A percentile compares a stretch with the other conserved stretches of the same genome.
These are phyloP conservation scores for Lyophyllum decastes DNA, from an alignment of 768 basidiomycete genomes.

Conservation along the genomic window DNA sequence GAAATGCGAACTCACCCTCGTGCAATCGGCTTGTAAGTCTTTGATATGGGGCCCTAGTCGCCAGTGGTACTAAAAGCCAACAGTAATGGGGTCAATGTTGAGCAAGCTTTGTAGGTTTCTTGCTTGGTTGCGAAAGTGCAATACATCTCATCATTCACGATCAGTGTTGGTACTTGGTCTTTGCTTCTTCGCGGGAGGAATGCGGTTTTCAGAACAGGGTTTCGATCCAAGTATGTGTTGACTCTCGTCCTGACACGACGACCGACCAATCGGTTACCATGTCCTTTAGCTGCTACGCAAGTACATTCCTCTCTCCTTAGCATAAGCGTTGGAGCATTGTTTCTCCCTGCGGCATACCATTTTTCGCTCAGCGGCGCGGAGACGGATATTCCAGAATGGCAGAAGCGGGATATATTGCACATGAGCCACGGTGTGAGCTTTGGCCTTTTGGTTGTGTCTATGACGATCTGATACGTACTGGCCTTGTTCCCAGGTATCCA, in stretches of 20 bases:
- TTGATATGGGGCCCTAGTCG: neutral
- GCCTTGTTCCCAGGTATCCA: constrained; percentile 55
- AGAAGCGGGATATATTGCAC: constrained; percentile 53
- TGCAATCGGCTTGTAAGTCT: constrained; percentile 74
- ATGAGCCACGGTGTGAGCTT: constrained; percentile 77
- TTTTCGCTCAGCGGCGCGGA: constrained; percentile 48
- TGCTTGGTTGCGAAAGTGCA: neutral
- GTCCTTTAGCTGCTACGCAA: constrained; percentile 60
- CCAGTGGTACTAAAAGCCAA: neutral
- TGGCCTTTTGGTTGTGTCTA: neutral
- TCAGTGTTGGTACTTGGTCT: constrained; percentile 83
- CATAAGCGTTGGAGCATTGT: constrained; percentile 77
- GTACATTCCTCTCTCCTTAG: constrained; percentile 73
- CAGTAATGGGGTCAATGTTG: constrained; percentile 82
- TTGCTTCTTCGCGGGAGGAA: constrained; percentile 82
- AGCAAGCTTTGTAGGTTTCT: constrained; percentile 62
- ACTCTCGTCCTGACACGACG: neutral
- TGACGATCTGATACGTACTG: neutral
- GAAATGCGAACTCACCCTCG: constrained; percentile 81
- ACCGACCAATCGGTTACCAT: neutral
- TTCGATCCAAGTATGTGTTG: constrained; percentile 63
- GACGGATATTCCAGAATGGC: constrained; percentile 24
- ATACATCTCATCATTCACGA: constrained; percentile 1
- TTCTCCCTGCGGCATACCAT: constrained; percentile 78
- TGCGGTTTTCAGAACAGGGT: constrained; percentile 76